Evolutionary conservation across 129 eudicot species (phyloP), one percentile per base, ranked within the genome.

Genomic region (Centella asiatica): DNA sequence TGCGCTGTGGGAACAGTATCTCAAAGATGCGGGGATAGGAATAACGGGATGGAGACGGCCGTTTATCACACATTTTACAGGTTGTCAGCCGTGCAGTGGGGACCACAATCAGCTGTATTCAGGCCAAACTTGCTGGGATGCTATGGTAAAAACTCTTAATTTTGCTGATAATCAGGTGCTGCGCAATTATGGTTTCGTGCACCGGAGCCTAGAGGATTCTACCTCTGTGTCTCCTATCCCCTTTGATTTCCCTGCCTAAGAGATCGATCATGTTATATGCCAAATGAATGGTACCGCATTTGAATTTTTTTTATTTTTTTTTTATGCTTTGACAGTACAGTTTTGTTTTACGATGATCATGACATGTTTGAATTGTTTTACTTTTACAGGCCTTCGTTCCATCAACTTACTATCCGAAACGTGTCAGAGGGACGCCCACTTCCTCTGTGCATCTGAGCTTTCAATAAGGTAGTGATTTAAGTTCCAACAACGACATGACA

Each of bases 61-160:
- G 63, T 90, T 90, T 60, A 72, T 90, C 34, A 90, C 97, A 0
- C 97, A 90, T 52, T 90, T 90, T 54, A 90, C 97, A 17, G 97
- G 97, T 22, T 90, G 97, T 57, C 86, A 86, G 74, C 93, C 93
- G 12, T 90, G 97, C 39, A 90, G 92, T 33, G 97, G 97, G 63
- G 65, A 57, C 44, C 97, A 86, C 42, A 83, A 90, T 27, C 77
- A 74, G 71, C 60, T 76, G 81, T 90, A 86, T n/a, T 69, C 82
- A 0, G 79, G 81, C 1, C 71, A 75, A 44, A 75, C 60, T 26
- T 90, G 97, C 28, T 78, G 74, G 70, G 83, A 77, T 9, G 82
- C 85, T 18, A 90, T 90, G 97, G 64, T 51, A 27, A 81, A 47
- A 39, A 94, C 90, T 33, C 69, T 90, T 69, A 76, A 72, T 10